These are phyloP conservation scores for Tylopilus sp. DNA, from an alignment of 768 basidiomycete genomes.

Conservation along the genomic window DNA sequence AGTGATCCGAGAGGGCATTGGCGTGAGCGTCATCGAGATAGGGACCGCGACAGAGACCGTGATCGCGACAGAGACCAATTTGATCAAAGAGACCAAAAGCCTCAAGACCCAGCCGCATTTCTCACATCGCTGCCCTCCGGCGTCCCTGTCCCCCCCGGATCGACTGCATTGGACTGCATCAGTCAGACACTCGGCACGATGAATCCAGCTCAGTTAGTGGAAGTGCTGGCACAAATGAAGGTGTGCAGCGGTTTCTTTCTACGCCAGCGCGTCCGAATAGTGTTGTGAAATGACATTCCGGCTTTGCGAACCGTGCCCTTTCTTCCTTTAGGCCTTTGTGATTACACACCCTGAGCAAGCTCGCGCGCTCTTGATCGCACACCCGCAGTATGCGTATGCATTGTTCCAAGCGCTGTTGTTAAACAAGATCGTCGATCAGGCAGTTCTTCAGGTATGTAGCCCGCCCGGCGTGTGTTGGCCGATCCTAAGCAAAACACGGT, in stretches of 20 bases:
- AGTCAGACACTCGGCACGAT: constrained; percentile 82
- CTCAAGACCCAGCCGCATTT: constrained; percentile 49
- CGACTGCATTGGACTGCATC: constrained; percentile 76
- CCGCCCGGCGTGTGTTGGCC: constrained; percentile 5
- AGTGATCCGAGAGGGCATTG: constrained; percentile 39
- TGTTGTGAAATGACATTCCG: constrained; percentile 19
- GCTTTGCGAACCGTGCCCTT: constrained; percentile 2
- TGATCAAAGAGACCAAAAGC: constrained; percentile 32
- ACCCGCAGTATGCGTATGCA: constrained; percentile 95
- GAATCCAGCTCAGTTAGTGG: constrained; percentile 80
- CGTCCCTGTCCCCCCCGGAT: constrained; percentile 65
- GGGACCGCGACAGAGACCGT: constrained; percentile 51
- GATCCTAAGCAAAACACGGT: neutral
- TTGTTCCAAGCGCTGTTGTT: constrained; percentile 91
- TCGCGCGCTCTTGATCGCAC: constrained; percentile 65
- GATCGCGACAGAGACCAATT: constrained; percentile 42
- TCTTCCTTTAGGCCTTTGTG: constrained; percentile 76
- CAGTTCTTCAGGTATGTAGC: constrained; percentile 67
- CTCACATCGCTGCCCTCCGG: constrained; percentile 73
- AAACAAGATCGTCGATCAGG: constrained; percentile 90
- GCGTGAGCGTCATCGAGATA: constrained; percentile 46
- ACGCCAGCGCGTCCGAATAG: constrained; percentile 17
- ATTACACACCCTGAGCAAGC: constrained; percentile 91
- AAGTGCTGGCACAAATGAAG: constrained; percentile 98
- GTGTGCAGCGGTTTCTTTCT: constrained; percentile 48